phyloP scores from a whole-genome alignment of 371 early-diverging fungal species.

The Rhizopus microsporus region DNA sequence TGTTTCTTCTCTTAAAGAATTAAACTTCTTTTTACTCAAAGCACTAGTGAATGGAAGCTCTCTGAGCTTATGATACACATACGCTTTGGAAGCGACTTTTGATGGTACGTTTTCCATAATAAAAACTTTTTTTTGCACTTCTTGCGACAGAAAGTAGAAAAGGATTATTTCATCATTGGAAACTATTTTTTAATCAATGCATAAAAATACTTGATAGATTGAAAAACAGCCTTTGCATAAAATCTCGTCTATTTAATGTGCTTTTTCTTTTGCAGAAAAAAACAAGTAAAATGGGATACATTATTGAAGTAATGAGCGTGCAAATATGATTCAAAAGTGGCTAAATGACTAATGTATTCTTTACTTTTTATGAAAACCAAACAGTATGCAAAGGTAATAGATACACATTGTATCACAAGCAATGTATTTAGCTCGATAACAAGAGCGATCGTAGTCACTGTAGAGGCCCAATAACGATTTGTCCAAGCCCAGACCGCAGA shows the following conservation, averaged over 20 bases:
- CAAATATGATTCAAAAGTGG: neutral
- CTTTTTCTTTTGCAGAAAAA: neutral
- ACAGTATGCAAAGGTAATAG: constrained; percentile 22
- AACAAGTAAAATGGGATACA: constrained; percentile 3
- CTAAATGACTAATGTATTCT: neutral
- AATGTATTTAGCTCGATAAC: neutral
- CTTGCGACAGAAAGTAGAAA: too few species aligned
- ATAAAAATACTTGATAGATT: too few species aligned
- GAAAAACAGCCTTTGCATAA: too few species aligned
- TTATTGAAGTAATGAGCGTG: neutral
- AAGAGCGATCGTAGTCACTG: constrained; percentile 25
- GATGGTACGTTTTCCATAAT: too few species aligned
- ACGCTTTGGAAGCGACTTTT: too few species aligned
- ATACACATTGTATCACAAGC: neutral
- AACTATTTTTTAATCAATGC: too few species aligned
- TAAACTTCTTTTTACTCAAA: too few species aligned
- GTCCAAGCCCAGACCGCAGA: constrained; percentile 11
- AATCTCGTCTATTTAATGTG: neutral
- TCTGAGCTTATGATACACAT: too few species aligned
- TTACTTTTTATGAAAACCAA: neutral
- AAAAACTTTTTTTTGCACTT: too few species aligned
- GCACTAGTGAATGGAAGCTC: too few species aligned
- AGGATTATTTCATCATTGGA: too few species aligned
- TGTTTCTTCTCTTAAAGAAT: too few species aligned
- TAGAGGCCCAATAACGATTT: constrained; percentile 21